Evolutionary conservation across 805 yeast species (phyloP), one percentile per base, ranked within the genome.

Genomic region (Isabelozyma heimii): DNA sequence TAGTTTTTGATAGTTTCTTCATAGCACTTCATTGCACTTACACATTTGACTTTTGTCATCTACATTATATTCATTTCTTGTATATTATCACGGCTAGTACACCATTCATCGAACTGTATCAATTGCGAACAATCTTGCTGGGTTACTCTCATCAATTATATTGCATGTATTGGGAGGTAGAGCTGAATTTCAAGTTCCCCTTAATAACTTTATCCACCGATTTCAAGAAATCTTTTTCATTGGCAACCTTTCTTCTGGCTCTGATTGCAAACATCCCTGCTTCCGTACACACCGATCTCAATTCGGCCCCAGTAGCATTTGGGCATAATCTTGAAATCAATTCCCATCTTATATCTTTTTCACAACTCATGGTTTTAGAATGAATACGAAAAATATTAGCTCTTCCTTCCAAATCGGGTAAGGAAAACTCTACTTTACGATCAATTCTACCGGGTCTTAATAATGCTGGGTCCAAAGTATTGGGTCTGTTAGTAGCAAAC

Each of bases 201-300:
- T 92, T 94, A 64, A 94, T 94, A 52, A 94, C 99, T 78, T 94
- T 94, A 62, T 94, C 99, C 42, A 94, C 99, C 33, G 99, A 97
- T 59, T 92, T 91, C 61, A 94, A 76, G 79, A 94, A 94, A 70
- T 94, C 99, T 78, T 94, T 94, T 69, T 94, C 99, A 26, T 96
- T 87, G 37, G 99, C 98, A 40, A 94, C 97, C 76, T 94, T 94
- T 75, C 99, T 83, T 72, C 99, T 84, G 15, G 98, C 97, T 62
- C 99, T 84, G 48, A 94, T 94, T 42, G 99, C 99, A 77, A 91
- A 94, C 99, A 94, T 94, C 61, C 99, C 99, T 3, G 99, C 99
- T 70, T 94, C 99, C 1, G 99, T 94, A 70, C 99, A 94, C 14
- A 94, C 99, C 6, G 98, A 92, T 66, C 99, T 85, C 60, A 94